phyloP scores from a whole-genome alignment of 371 early-diverging fungal genomes.

The Mucor circinelloides region DNA sequence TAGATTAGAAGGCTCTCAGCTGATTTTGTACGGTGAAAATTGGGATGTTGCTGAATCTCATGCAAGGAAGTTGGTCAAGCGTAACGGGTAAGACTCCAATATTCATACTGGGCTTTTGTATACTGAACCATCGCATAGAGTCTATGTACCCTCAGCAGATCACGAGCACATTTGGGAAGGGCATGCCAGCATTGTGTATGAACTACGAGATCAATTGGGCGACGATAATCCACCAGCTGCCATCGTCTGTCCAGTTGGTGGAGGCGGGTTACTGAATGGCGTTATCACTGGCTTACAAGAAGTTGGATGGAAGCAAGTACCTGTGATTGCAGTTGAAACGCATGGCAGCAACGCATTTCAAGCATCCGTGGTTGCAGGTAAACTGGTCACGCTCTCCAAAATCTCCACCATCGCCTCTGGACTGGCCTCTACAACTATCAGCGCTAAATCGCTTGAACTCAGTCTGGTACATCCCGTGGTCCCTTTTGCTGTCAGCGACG shows the following conservation, averaged over 20 bases:
- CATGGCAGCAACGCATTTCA: slow-evolving; percentile 76
- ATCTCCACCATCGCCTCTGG: slow-evolving; percentile 60
- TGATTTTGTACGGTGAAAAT: slow-evolving; percentile 60
- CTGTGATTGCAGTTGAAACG: slow-evolving; percentile 75
- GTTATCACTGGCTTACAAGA: slow-evolving; percentile 64
- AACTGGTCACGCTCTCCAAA: slow-evolving; percentile 53
- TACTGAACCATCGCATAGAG: slow-evolving; percentile 26
- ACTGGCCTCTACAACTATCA: slow-evolving; percentile 52
- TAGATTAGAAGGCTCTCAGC: slow-evolving; percentile 60
- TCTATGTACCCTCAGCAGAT: slow-evolving; percentile 70
- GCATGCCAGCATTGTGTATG: slow-evolving; percentile 64
- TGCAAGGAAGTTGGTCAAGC: slow-evolving; percentile 54
- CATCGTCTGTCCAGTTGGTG: slow-evolving; percentile 70
- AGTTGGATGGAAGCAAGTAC: slow-evolving; percentile 65
- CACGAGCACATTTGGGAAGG: slow-evolving; percentile 65
- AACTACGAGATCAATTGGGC: slow-evolving; percentile 63
- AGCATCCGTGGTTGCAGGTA: slow-evolving; percentile 63
- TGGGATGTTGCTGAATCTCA: slow-evolving; percentile 59
- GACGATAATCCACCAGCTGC: slow-evolving; percentile 60
- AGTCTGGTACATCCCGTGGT: slow-evolving; percentile 63
- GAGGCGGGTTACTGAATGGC: slow-evolving; percentile 74
- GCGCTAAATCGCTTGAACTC: slow-evolving; percentile 59
- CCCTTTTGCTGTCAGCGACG: slow-evolving; percentile 64
- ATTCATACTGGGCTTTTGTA: not conserved
- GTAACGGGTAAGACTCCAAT: slow-evolving; percentile 44